These are phyloP conservation scores for Penicillium decumbens DNA, from an alignment of 2,329 filamentous ascomycete species.

Conservation along the genomic window DNA sequence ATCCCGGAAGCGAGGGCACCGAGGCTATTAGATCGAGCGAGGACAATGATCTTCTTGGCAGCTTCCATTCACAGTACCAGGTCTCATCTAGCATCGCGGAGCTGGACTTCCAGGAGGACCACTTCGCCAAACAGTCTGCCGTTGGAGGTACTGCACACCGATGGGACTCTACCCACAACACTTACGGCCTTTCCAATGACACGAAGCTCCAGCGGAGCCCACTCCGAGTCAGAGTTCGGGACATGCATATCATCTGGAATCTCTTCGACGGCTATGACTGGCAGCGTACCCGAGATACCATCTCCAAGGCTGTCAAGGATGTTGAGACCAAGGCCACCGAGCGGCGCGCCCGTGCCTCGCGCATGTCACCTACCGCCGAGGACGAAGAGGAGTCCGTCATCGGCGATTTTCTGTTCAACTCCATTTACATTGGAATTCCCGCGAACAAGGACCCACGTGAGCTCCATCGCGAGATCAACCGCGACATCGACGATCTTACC, in stretches of 20 bases:
- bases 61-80: constrained; percentile 52
- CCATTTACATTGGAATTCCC: constrained; percentile 93
- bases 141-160: constrained; percentile 65
- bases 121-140: constrained; percentile 62
- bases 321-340: constrained; percentile 80
- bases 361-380: constrained; percentile 51
- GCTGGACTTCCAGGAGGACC: constrained; percentile 72
- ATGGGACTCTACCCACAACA: constrained; percentile 74
- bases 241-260: constrained; percentile 95
- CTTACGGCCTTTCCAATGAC: constrained; percentile 63
- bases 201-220: constrained; percentile 62
- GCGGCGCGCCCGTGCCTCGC: constrained; percentile 57
- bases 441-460: constrained; percentile 79
- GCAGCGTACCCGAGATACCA: constrained; percentile 78
- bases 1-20: constrained; percentile 41
- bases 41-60: constrained; percentile 44
- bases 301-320: constrained; percentile 80
- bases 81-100: constrained; percentile 55
- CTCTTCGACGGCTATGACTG: constrained; percentile 97
- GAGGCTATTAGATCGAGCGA: constrained; percentile 37
- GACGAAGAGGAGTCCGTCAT: constrained; percentile 79
- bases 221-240: constrained; percentile 70
- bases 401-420: constrained; percentile 96
- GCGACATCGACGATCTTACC: constrained; percentile 74
- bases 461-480: constrained; percentile 77